Evolutionary conservation across 1,284 basidiomycete genomes (phyloP).

Genomic region (Tilletia caries): DNA sequence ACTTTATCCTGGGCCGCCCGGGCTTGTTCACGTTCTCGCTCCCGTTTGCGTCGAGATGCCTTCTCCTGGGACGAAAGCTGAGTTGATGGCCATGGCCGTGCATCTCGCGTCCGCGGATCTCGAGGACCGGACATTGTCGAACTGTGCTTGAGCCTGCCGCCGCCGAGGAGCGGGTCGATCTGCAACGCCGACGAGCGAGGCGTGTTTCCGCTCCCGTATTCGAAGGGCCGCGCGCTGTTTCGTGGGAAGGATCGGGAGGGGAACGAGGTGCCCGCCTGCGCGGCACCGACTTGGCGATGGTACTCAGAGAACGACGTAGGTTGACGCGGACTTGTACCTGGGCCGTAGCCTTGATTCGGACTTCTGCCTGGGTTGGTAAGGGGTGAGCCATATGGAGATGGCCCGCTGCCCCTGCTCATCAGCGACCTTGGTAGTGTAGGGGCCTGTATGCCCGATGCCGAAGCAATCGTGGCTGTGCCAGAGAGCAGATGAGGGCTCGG

Average conservation of each 20-base stretch:
- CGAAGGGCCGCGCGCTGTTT: not conserved
- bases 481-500: constrained; percentile 23
- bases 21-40: not conserved
- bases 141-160: not conserved
- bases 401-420: constrained; percentile 24
- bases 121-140: constrained; percentile 12
- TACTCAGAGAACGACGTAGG: not conserved
- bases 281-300: not conserved
- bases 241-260: constrained; percentile 1
- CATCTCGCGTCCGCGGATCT: constrained; percentile 7
- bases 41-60: not conserved
- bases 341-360: not conserved
- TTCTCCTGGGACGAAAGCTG: not conserved
- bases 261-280: not conserved
- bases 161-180: not conserved
- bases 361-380: not conserved
- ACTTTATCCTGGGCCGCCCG: not conserved
- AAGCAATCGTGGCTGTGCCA: constrained; percentile 26
- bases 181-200: no score
- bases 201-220: not conserved
- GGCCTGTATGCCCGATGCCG: constrained; percentile 1
- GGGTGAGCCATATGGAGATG: constrained; percentile 32
- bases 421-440: constrained; percentile 32
- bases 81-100: not conserved
- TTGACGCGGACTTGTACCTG: not conserved